Percentiles rank a stretch among this genome's conserved stretches.
These are phyloP conservation scores for Zalaria sp. DNA, from an alignment of 2,329 filamentous ascomycete species.

Conservation along the genomic window DNA sequence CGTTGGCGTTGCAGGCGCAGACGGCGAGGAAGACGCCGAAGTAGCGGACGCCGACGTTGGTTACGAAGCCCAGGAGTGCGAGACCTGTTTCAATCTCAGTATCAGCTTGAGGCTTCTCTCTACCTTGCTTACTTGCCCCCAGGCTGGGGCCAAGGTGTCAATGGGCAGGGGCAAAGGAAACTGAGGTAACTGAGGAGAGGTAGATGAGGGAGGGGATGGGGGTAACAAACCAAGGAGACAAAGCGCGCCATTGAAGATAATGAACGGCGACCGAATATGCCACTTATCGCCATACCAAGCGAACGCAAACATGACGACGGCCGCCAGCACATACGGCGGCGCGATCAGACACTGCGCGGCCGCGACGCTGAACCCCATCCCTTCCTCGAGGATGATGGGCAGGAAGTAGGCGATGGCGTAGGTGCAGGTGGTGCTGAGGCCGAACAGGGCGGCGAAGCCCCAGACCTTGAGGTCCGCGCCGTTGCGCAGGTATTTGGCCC, in stretches of 20 bases:
- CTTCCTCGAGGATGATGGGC: slow-evolving; percentile 21
- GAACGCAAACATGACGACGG: slow-evolving; percentile 17
- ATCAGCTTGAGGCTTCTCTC: too few species aligned
- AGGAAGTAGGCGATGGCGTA: slow-evolving; percentile 22
- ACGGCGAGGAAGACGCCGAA: slow-evolving; percentile 23
- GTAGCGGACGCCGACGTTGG: slow-evolving; percentile 15
- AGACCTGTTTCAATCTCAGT: slow-evolving; percentile 4
- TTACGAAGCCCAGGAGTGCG: slow-evolving; percentile 17
- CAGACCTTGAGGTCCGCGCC: slow-evolving; percentile 39
- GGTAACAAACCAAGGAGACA: slow-evolving; percentile 13
- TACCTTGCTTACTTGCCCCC: too few species aligned
- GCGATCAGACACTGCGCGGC: slow-evolving; percentile 18
- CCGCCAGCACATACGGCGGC: slow-evolving; percentile 17
- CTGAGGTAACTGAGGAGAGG: too few species aligned
- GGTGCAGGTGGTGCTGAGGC: slow-evolving; percentile 45
- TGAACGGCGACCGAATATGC: slow-evolving; percentile 18
- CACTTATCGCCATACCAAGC: slow-evolving; percentile 18
- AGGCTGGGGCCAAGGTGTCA: too few species aligned
- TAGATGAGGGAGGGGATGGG: too few species aligned
- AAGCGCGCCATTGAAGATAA: slow-evolving; percentile 19
- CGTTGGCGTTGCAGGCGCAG: slow-evolving; percentile 37
- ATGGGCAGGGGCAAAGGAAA: too few species aligned
- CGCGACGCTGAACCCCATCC: slow-evolving; percentile 18
- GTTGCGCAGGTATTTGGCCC: slow-evolving; percentile 32
- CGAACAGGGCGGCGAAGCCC: slow-evolving; percentile 40